Evolutionary conservation across 768 basidiomycete genomes (phyloP).

Genomic region (Hortiboletus campestris): DNA sequence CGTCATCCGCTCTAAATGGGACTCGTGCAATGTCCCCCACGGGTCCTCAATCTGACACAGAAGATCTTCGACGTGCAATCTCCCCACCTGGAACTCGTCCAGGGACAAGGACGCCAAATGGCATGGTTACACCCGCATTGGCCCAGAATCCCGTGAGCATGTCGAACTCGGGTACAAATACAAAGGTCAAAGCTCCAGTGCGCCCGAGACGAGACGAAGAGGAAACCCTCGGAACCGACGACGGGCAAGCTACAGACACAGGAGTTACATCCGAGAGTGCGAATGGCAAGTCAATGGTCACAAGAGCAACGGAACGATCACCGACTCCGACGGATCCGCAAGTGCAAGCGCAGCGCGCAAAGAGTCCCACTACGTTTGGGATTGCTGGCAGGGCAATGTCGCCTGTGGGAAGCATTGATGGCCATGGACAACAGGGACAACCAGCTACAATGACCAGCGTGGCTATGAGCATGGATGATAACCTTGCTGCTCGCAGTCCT

Average conservation of each 20-base stretch:
- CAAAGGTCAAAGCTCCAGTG: slow-evolving; percentile 51
- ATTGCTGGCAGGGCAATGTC: slow-evolving; percentile 56
- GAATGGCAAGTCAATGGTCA: slow-evolving; percentile 26
- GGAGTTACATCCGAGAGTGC: slow-evolving; percentile 41
- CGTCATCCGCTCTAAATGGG: slow-evolving; percentile 30
- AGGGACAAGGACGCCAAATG: slow-evolving; percentile 35
- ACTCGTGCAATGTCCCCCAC: slow-evolving; percentile 66
- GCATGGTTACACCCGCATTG: slow-evolving; percentile 10
- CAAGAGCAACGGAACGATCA: slow-evolving; percentile 43
- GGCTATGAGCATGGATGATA: slow-evolving; percentile 51
- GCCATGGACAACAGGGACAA: slow-evolving; percentile 22
- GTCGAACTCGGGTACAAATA: slow-evolving; percentile 26
- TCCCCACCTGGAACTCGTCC: slow-evolving; percentile 57
- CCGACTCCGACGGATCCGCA: slow-evolving; percentile 53
- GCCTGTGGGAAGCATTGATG: slow-evolving; percentile 40
- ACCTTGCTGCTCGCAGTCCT: slow-evolving; percentile 48
- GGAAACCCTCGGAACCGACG: slow-evolving; percentile 43
- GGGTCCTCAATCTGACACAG: slow-evolving; percentile 45
- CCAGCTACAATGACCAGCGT: slow-evolving; percentile 53
- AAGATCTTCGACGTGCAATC: slow-evolving; percentile 63
- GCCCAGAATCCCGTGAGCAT: slow-evolving; percentile 10
- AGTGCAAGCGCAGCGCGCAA: slow-evolving; percentile 38
- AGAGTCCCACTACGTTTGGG: slow-evolving; percentile 53
- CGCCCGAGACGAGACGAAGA: slow-evolving; percentile 48
- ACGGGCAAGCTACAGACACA: slow-evolving; percentile 49